A percentile compares a stretch with the other conserved stretches of the same genome.
Conservation (phyloP, 1,139 yeast genomes). For the Lodderomyces metapsilosis region DNA sequence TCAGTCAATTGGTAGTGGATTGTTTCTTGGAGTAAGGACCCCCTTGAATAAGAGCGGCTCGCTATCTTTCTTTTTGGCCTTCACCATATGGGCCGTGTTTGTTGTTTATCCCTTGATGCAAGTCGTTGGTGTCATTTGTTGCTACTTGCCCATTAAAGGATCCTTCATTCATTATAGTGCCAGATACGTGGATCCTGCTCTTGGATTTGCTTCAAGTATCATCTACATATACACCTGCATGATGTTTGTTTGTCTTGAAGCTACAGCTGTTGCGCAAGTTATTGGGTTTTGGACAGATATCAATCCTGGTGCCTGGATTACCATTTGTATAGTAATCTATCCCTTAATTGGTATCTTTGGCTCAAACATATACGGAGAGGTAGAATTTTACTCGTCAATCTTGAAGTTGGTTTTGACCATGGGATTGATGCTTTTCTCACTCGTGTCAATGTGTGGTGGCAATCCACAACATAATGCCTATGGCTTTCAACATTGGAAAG, state of each 20-base stretch:
- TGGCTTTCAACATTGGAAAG: slow-evolving; percentile 36
- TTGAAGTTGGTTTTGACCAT: slow-evolving; percentile 38
- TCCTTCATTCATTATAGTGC: slow-evolving; percentile 37
- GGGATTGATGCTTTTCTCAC: slow-evolving; percentile 39
- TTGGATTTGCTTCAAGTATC: slow-evolving; percentile 38
- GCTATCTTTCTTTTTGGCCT: slow-evolving; percentile 37
- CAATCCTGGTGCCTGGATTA: slow-evolving; percentile 36
- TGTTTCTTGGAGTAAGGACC: slow-evolving; percentile 36
- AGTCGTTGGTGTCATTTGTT: slow-evolving; percentile 41
- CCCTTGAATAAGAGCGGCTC: slow-evolving; percentile 38
- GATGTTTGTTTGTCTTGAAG: slow-evolving; percentile 40
- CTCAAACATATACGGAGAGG: slow-evolving; percentile 41
- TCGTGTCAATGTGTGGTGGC: slow-evolving; percentile 43
- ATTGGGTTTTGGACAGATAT: slow-evolving; percentile 41
- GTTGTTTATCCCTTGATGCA: slow-evolving; percentile 43
- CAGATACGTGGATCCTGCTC: slow-evolving; percentile 40
- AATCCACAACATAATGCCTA: slow-evolving; percentile 35
- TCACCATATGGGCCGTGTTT: slow-evolving; percentile 31
- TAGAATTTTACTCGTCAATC: slow-evolving; percentile 37
- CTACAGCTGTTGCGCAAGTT: slow-evolving; percentile 34
- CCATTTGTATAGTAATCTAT: slow-evolving; percentile 28
- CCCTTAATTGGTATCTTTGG: slow-evolving; percentile 33
- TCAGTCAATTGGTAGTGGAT: slow-evolving; percentile 52
- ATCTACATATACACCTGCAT: slow-evolving; percentile 36
- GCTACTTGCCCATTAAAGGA: slow-evolving; percentile 40